These are phyloP conservation scores for Emericellopsis atlantica DNA, from an alignment of 2,329 filamentous ascomycete genomes.

Conservation along the genomic window DNA sequence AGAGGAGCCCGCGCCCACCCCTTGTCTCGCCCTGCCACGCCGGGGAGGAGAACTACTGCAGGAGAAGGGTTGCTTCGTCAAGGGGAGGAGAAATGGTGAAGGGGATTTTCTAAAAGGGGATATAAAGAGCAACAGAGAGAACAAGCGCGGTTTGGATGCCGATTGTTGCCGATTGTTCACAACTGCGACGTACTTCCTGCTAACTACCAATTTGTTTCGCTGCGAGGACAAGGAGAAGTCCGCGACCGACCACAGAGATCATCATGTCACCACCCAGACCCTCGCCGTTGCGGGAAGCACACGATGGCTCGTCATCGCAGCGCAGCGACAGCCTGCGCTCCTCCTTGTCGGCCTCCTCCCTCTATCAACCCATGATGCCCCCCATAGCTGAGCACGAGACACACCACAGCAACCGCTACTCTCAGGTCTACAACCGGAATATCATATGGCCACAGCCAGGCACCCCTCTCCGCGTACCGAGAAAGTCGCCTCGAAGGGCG, in stretches of 20 bases:
- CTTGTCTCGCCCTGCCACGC: no score
- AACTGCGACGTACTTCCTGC: no score
- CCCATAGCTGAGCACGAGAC: conserved; percentile 5
- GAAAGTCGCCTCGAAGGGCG: conserved; percentile 12
- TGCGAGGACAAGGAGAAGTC: no score
- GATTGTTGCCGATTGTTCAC: no score
- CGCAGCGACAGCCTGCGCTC: not conserved
- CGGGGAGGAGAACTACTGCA: no score
- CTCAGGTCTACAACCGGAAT: not conserved
- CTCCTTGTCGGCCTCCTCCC: not conserved
- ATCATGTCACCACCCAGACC: not conserved
- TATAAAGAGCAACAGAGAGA: no score
- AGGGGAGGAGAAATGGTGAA: no score
- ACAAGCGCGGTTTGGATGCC: no score
- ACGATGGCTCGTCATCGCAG: not conserved
- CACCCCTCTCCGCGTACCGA: conserved; percentile 14
- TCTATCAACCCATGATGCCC: conserved; percentile 1
- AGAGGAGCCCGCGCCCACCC: no score
- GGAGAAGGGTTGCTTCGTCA: no score
- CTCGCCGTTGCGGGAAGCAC: not conserved
- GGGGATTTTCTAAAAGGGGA: no score
- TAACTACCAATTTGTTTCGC: no score
- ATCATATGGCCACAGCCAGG: conserved; percentile 7
- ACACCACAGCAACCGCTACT: not conserved
- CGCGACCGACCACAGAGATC: not conserved